Conservation (phyloP, 345 rosid species). For the Dovyalis caffra region DNA sequence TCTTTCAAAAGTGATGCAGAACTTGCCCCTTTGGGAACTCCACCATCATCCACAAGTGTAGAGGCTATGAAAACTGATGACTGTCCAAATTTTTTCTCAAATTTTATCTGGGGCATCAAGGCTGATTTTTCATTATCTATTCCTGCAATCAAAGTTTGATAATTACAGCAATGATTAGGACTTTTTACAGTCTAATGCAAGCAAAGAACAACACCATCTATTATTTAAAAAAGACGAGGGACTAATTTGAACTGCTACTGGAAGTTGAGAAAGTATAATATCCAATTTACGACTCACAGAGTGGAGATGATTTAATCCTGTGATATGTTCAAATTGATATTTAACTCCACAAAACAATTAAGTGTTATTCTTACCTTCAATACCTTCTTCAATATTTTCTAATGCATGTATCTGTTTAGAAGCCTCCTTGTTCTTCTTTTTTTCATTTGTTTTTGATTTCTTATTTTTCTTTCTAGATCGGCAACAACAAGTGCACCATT, state of each 20-base stretch:
- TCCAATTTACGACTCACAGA: background rate
- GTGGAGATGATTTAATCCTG: background rate
- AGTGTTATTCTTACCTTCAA: conserved; percentile 39
- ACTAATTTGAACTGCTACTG: background rate
- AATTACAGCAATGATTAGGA: background rate
- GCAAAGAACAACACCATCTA: background rate
- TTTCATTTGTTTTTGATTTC: conserved; percentile 44
- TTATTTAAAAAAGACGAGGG: background rate
- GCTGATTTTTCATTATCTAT: conserved; percentile 45
- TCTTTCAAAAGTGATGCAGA: conserved; percentile 61
- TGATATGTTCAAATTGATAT: background rate
- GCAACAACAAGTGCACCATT: conserved; percentile 53
- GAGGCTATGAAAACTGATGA: conserved; percentile 51
- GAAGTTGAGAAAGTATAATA: background rate
- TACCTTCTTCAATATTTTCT: conserved; percentile 73
- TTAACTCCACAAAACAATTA: background rate
- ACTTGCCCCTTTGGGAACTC: conserved; percentile 46
- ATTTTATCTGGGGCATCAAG: conserved; percentile 42
- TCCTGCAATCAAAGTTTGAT: conserved; percentile 29
- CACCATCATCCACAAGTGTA: conserved; percentile 52
- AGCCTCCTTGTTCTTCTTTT: conserved; percentile 46
- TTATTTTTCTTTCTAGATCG: conserved; percentile 50
- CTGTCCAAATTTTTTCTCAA: conserved; percentile 64
- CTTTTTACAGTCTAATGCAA: conserved; percentile 2
- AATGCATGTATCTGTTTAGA: conserved; percentile 68